These are phyloP conservation scores for Microcyclospora tardicrescens DNA, from an alignment of 2,329 filamentous ascomycete genomes.

Conservation along the genomic window DNA sequence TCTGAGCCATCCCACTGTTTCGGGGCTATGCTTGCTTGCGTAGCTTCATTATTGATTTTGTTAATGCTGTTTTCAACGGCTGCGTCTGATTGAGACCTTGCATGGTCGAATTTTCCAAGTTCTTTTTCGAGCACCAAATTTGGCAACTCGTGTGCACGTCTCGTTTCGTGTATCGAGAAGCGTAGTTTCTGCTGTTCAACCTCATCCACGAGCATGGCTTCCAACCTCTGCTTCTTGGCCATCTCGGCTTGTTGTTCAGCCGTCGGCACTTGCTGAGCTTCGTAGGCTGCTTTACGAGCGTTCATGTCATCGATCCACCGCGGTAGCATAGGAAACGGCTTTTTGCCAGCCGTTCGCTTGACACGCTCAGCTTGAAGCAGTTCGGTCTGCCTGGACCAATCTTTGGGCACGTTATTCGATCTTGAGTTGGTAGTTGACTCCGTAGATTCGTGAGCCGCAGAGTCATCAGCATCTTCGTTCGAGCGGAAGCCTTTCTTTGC, in stretches of 20 bases:
- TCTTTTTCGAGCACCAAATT: too few relatives aligned
- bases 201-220: slow-evolving; percentile 14
- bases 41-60: too few relatives aligned
- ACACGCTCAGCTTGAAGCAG: slow-evolving; percentile 18
- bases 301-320: slow-evolving; percentile 18
- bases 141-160: not conserved
- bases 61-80: too few relatives aligned
- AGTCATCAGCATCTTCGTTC: slow-evolving; percentile 15
- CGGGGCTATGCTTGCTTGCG: too few relatives aligned
- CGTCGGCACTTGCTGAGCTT: slow-evolving; percentile 5
- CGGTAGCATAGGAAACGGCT: slow-evolving; percentile 4
- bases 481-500: slow-evolving; percentile 6
- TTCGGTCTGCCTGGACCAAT: slow-evolving; percentile 15
- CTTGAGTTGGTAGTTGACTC: slow-evolving; percentile 9
- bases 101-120: too few relatives aligned
- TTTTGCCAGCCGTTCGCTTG: slow-evolving; percentile 8
- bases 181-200: slow-evolving; percentile 17
- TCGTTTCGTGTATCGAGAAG: slow-evolving; percentile 13
- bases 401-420: slow-evolving; percentile 10
- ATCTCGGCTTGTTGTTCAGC: slow-evolving; percentile 1
- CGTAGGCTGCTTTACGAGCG: slow-evolving; percentile 9
- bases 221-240: slow-evolving; percentile 8
- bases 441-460: slow-evolving; percentile 20
- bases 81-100: too few relatives aligned
- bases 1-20: too few relatives aligned